Evolutionary conservation across 768 basidiomycete genomes (phyloP), one percentile per base, ranked within the genome.

Genomic region (Hypholoma fasciculare): DNA sequence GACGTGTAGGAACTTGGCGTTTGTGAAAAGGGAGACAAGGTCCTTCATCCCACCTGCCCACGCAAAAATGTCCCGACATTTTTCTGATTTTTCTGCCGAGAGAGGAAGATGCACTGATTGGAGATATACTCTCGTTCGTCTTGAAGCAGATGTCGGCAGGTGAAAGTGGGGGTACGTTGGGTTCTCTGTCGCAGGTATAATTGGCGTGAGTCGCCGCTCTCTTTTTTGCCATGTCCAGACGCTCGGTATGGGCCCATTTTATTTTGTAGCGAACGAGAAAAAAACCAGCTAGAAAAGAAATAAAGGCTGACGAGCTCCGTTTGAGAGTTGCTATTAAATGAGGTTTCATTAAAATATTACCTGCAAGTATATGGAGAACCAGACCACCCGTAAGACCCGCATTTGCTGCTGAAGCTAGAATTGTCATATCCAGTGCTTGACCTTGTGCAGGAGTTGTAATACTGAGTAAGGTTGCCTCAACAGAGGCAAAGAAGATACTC

Each of bases 401-500:
- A 55, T 82, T 85, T 13, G 81, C 64, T 11, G 73, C 63, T 58
- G 71, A 72, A 42, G 69, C 69, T 17, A 73, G 40, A 23, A 49
- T 52, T 44, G 53, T 61, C 40, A 44, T 61, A 30, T 49, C 26
- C 5, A 52, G 46, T 4, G 39, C 56, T 48, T 57, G 51, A 13
- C 67, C 62, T 26, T 42, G 51, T 0, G 50, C 46, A 8, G 60
- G 42, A 13, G 60, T 74, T 0, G 81, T 80, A 14, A 75, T 71
- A 23, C 76, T 75, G 7, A 86, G 70, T 66, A 86, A 70, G 20
- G 78, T 80, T 0, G 82, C 79, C 65, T 86, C 84, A 17, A 77
- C 81, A 0, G 84, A 79, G 1, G 84, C 85, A 54, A 86, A 86
- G 67, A 86, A 86, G 0, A 84, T 86, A 0, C 84, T 83, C 84